A percentile compares a stretch with the other conserved stretches of the same genome.
These are phyloP conservation scores for Xylaria sp. DNA, from an alignment of 2,329 filamentous ascomycete species.

Conservation along the genomic window DNA sequence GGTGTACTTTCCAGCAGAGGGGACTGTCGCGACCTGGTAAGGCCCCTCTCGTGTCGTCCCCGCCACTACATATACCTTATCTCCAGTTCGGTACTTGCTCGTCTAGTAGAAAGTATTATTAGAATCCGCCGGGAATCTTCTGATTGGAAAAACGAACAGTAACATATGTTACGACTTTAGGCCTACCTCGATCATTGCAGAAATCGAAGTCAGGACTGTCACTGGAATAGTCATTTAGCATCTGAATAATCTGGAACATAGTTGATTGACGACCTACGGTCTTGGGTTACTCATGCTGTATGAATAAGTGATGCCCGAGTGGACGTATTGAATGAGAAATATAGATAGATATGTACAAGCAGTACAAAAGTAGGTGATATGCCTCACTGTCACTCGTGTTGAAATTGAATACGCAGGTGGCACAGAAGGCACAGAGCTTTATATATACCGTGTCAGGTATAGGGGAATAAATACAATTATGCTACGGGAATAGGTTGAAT, in stretches of 20 bases:
- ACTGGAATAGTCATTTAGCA: background rate
- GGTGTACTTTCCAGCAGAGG: background rate
- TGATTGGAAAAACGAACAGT: background rate
- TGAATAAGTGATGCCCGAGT: too few species aligned
- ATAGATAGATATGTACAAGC: too few species aligned
- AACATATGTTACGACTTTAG: conserved; percentile 3
- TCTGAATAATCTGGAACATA: too few species aligned
- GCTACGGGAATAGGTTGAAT: too few species aligned
- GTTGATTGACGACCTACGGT: background rate
- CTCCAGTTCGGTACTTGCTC: conserved; percentile 5
- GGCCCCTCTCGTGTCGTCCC: background rate
- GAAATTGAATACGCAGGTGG: too few species aligned
- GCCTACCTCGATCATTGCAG: background rate
- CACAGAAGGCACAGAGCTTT: too few species aligned
- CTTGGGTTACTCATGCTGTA: conserved; percentile 10
- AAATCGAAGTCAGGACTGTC: conserved; percentile 2
- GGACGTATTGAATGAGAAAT: too few species aligned
- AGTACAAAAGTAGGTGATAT: too few species aligned
- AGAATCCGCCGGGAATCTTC: too few species aligned
- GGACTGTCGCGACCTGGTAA: background rate
- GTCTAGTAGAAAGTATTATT: background rate
- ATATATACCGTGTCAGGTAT: too few species aligned
- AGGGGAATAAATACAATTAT: too few species aligned
- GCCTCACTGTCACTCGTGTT: too few species aligned
- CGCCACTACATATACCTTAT: background rate